Percentiles rank a stretch among this genome's conserved stretches.
Evolutionary conservation across 306 rosid species (phyloP).

Genomic region (Prosopis cineraria): DNA sequence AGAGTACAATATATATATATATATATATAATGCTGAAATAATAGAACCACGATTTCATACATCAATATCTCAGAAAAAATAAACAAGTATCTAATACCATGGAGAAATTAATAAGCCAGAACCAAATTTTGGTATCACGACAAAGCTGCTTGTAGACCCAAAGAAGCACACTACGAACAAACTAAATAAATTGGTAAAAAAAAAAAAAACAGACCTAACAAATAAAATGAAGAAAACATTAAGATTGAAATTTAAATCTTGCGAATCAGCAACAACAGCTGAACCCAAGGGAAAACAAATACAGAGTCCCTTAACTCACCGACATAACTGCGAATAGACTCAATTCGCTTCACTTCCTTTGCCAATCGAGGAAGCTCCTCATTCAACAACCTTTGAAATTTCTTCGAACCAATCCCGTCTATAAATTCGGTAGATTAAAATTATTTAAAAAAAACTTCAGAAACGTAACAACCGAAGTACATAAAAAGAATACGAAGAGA

Average conservation of each 20-base stretch:
- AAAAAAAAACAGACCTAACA: background rate
- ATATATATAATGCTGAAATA: background rate
- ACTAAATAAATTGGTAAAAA: background rate
- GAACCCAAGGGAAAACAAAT: background rate
- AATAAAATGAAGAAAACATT: background rate
- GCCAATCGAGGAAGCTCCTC: slow-evolving; percentile 62
- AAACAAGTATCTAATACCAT: background rate
- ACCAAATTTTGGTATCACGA: background rate
- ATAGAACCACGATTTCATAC: background rate
- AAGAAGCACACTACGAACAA: background rate
- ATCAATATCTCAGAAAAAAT: slow-evolving; percentile 1
- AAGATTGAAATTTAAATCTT: background rate
- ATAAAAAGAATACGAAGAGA: background rate
- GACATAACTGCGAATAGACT: slow-evolving; percentile 55
- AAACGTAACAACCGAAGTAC: background rate
- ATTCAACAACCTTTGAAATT: slow-evolving; percentile 41
- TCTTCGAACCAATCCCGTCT: slow-evolving; percentile 60
- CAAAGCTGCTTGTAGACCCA: background rate
- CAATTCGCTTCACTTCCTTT: slow-evolving; percentile 48
- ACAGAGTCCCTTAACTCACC: slow-evolving; percentile 45
- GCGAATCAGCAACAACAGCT: background rate
- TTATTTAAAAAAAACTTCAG: background rate
- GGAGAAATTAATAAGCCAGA: background rate
- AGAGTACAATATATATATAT: background rate
- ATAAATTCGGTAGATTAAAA: background rate